Base-by-base conservation (phyloP, 176 grass and related monocot genomes). In the Phyllostachys edulis region DNA sequence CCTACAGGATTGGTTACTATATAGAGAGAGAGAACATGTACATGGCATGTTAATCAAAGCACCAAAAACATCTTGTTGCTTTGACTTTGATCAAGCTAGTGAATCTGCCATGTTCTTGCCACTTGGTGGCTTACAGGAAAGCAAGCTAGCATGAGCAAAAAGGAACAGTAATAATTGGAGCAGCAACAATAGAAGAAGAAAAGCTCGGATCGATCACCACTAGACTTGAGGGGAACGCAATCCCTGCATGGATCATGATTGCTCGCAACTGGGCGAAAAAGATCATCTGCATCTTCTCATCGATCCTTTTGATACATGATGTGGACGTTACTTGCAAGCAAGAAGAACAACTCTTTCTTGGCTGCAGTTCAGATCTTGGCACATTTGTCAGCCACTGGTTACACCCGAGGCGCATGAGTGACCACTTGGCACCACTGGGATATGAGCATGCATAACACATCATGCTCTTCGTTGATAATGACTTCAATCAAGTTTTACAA, bases 281-380 rank as follows among this genome's bases (percentile, higher is more conserved):
- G 60, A 65, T 50, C 9, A 40, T 55, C 37, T 75, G 5, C 61
- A 51, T 66, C 60, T 11, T 67, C 8, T 37, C 14, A 9, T 65
- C 5, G 60, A 65, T 84, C 57, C 42, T 73, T 73, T 84, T 75
- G 29, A 75, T 16, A 13, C 82, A 76, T 67, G 71, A 67, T 67
- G 46, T 36, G 54, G 45, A 65, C 61, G 82, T 84, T 42, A 46
- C 82, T 67, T 84, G 60, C 73, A 77, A 85, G 83, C 11, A 76
- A 77, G 36, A 84, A 41, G 34, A 67, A 55, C 9, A 67, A 0
- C 34, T 7, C 46, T 52, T 59, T 82, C 11, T 29, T 32, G 66
- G 47, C 15, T 10, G n/a, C 37, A 21, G 71, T 36, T 71, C 23
- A 71, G 79, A 71, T 67, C 44, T 21, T 32, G 47, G 21, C 49